Evolutionary conservation across 2,329 filamentous ascomycete genomes (phyloP).

Genomic region (Ampelomyces quisqualis): DNA sequence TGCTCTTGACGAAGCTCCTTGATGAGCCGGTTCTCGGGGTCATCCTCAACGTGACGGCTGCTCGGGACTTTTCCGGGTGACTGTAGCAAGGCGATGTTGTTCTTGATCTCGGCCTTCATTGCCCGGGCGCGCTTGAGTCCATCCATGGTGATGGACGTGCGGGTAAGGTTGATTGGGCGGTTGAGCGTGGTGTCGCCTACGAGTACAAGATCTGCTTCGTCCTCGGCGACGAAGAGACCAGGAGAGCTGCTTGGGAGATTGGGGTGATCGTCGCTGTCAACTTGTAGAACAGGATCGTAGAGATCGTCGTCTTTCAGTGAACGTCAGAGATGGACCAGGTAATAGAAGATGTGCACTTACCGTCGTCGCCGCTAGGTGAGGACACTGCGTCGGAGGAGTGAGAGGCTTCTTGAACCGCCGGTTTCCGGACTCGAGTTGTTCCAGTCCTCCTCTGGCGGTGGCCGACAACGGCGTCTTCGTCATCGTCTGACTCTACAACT

Average conservation of each 20-base stretch:
- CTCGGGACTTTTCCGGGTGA: slow-evolving; percentile 1
- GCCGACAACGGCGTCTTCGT: too few species aligned
- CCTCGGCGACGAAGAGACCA: slow-evolving; percentile 14
- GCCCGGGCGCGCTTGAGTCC: slow-evolving; percentile 18
- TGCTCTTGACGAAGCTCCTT: slow-evolving; percentile 31
- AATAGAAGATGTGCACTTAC: too few species aligned
- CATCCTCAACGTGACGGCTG: slow-evolving; percentile 12
- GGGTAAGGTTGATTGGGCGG: background rate
- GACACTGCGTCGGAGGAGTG: too few species aligned
- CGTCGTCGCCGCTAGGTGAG: too few species aligned
- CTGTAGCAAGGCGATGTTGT: slow-evolving; percentile 15
- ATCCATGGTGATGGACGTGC: slow-evolving; percentile 7
- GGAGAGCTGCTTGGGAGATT: background rate
- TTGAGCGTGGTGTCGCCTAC: background rate
- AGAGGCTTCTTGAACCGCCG: too few species aligned
- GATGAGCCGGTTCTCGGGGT: slow-evolving; percentile 40
- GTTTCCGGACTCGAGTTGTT: too few species aligned
- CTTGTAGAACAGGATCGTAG: too few species aligned
- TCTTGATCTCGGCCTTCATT: slow-evolving; percentile 17
- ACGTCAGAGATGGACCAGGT: too few species aligned
- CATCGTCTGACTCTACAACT: too few species aligned
- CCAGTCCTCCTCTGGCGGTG: too few species aligned
- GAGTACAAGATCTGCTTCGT: background rate
- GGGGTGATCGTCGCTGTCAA: background rate
- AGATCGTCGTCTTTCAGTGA: background rate